Evolutionary conservation across 2,329 filamentous ascomycete species (phyloP), one percentile per base, ranked within the genome.

Genomic region (Diplodia scrobiculata): DNA sequence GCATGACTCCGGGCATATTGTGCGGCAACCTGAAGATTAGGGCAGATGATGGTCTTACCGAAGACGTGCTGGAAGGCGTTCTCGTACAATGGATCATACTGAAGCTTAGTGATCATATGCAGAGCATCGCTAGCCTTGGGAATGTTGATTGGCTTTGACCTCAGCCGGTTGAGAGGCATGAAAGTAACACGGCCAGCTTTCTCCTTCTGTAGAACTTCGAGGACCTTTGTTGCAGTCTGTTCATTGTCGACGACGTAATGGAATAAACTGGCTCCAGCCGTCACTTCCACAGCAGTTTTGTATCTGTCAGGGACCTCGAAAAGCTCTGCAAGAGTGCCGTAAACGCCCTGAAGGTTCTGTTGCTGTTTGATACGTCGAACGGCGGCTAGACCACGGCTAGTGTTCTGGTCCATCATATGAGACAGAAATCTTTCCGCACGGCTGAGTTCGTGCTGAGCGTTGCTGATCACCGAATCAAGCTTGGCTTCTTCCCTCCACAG

Each of bases 241-340:
- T 96, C 92, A 59, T 90, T 94, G 76, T 99, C 94, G 51, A 98
- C 94, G 11, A 99, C 88, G 70, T 97, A 97, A 78, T 99, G 92
- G 79, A 99, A 99, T 9, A 99, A 83, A 75, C 92, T 96, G 69
- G 89, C 89, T 19, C 95, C 95, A 2, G 94, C 95, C 62, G 93
- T 95, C 71, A 96, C 92, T 78, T 99, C 95, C 10, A 96, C 90
- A 1, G 95, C 92, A 11, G 93, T 87, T 68, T 92, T 88, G 78
- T 97, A 98, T 63, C 87, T 86, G 63, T 97, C 92, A 67, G 84
- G 87, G 58, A 97, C 92, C 65, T 92, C 87, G 72, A 98, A 87
- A n/a, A 99, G 85, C 76, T 99, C 96, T 4, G 94, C 93, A 45
- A 99, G 79, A 0, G 93, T 96, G 59, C 96, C 95, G 75, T 97